Evolutionary conservation across 345 rosid genomes (phyloP).

Genomic region (Xanthoceras sorbifolium): DNA sequence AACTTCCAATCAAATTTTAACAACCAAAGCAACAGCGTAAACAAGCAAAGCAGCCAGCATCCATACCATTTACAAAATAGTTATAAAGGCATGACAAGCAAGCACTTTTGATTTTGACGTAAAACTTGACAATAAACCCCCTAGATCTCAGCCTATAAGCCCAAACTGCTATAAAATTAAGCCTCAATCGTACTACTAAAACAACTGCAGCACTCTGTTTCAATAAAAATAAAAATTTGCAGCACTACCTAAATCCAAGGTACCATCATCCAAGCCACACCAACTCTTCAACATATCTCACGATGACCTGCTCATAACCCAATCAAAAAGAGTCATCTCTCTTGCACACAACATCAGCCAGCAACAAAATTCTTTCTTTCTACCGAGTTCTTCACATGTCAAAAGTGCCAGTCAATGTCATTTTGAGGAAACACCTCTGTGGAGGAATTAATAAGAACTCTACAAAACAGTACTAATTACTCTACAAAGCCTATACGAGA

Average conservation of each 20-base stretch:
- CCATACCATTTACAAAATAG: background rate
- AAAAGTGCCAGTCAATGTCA: background rate
- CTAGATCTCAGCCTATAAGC: background rate
- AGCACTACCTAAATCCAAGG: background rate
- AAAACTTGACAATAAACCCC: background rate
- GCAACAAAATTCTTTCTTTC: background rate
- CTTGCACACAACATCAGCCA: background rate
- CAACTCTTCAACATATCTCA: background rate
- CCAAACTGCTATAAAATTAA: background rate
- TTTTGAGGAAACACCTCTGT: too few species aligned
- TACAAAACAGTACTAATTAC: too few species aligned
- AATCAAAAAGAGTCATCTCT: background rate
- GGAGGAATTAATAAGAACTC: too few species aligned
- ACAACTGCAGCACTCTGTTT: background rate
- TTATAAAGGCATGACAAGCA: background rate
- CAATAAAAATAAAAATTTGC: background rate
- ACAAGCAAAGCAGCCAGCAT: background rate
- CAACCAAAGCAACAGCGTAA: background rate
- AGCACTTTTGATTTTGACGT: background rate
- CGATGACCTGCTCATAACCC: background rate
- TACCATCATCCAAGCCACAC: background rate
- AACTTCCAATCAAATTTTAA: background rate
- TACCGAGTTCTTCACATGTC: background rate
- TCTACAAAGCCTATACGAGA: background rate
- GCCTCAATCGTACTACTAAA: background rate